Evolutionary conservation across 2,329 filamentous ascomycete genomes (phyloP).

Genomic region (Aureobasidium melanogenum): DNA sequence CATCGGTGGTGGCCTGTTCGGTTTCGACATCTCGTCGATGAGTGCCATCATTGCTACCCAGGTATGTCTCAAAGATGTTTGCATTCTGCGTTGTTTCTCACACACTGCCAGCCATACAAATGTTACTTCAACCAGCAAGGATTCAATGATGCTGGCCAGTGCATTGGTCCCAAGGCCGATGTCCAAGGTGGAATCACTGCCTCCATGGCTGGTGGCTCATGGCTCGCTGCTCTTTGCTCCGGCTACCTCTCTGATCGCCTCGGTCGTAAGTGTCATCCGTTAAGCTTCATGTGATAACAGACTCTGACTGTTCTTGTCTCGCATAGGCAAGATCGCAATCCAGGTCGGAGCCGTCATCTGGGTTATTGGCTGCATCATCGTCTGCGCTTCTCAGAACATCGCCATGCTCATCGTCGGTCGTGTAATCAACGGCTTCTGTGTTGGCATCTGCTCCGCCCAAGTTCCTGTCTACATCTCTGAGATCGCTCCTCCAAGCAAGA

Average conservation of each 20-base stretch:
- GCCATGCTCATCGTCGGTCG: slow-evolving; percentile 64
- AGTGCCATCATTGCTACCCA: slow-evolving; percentile 53
- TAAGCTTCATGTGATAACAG: slow-evolving; percentile 29
- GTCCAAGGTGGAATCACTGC: slow-evolving; percentile 62
- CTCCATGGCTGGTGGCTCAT: slow-evolving; percentile 63
- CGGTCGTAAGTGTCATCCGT: slow-evolving; percentile 36
- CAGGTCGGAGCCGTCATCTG: slow-evolving; percentile 28
- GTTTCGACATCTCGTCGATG: slow-evolving; percentile 73
- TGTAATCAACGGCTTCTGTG: slow-evolving; percentile 61
- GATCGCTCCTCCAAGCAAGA: slow-evolving; percentile 48
- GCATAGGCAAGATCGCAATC: background rate
- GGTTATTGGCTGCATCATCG: slow-evolving; percentile 53
- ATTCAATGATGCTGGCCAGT: slow-evolving; percentile 30
- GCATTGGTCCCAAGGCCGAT: slow-evolving; percentile 44
- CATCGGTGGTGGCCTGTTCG: slow-evolving; percentile 61
- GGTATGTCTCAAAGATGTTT: slow-evolving; percentile 44
- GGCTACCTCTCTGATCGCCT: slow-evolving; percentile 50
- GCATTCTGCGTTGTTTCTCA: background rate
- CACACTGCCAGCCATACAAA: background rate
- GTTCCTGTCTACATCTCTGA: slow-evolving; percentile 63
- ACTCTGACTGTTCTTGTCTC: background rate
- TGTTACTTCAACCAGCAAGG: slow-evolving; percentile 9
- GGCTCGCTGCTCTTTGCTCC: slow-evolving; percentile 53
- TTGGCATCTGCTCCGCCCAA: slow-evolving; percentile 64
- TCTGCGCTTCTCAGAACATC: slow-evolving; percentile 56